Conservation (phyloP, 345 rosid species). For the Lagerstroemia speciosa region DNA sequence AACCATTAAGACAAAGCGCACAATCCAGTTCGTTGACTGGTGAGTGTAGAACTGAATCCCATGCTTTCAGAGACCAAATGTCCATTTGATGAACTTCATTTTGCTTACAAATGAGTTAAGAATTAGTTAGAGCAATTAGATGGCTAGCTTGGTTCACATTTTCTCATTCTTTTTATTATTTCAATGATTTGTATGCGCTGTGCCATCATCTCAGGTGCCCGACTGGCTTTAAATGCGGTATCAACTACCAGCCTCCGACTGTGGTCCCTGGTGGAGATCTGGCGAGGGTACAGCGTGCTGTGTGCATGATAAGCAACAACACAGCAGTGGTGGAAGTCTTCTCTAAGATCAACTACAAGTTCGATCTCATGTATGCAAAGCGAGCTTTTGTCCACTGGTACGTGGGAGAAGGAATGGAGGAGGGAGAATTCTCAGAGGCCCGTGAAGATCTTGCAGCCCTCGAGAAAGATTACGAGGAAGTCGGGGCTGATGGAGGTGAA, state of each 20-base stretch:
- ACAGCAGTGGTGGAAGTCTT: slow-evolving; percentile 81
- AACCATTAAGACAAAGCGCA: slow-evolving; percentile 66
- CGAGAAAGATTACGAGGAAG: too few relatives aligned
- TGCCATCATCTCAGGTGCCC: slow-evolving; percentile 48
- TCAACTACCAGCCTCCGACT: slow-evolving; percentile 77
- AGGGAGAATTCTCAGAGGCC: slow-evolving; percentile 86
- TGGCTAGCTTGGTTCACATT: background rate
- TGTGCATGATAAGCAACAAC: slow-evolving; percentile 86
- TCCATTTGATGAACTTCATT: background rate
- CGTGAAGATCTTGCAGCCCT: slow-evolving; percentile 16
- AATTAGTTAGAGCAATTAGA: background rate
- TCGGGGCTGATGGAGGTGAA: too few relatives aligned
- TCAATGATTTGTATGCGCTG: background rate
- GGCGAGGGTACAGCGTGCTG: slow-evolving; percentile 73
- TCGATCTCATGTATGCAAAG: slow-evolving; percentile 81
- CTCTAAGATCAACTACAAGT: slow-evolving; percentile 61
- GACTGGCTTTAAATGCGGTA: slow-evolving; percentile 79
- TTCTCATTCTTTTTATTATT: background rate
- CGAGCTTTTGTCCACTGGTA: slow-evolving; percentile 86
- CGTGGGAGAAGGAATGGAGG: slow-evolving; percentile 91
- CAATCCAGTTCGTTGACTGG: slow-evolving; percentile 82
- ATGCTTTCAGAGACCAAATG: background rate
- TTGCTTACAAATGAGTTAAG: background rate
- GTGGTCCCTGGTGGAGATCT: slow-evolving; percentile 75
- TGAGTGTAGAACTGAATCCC: slow-evolving; percentile 18